A percentile compares a stretch with the other conserved stretches of the same genome.
phyloP scores from a whole-genome alignment of 1,139 yeast species.

The Zygoascus meyerae region DNA sequence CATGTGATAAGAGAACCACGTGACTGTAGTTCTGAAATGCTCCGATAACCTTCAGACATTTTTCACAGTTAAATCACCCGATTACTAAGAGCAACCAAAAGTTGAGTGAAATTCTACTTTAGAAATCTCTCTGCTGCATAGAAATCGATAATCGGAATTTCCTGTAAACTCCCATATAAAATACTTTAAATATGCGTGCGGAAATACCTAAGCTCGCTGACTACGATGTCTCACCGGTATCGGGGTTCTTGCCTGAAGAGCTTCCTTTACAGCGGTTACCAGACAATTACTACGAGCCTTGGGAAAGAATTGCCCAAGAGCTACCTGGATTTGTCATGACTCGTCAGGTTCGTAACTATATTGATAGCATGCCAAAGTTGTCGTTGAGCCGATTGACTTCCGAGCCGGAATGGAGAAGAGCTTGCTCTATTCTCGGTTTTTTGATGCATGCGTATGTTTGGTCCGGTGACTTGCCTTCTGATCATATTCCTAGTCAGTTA shows the following conservation, averaged over 20 bases:
- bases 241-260: slow-evolving; percentile 74
- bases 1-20: too few species aligned
- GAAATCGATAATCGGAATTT: too few species aligned
- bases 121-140: too few species aligned
- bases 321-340: slow-evolving; percentile 72
- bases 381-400: slow-evolving; percentile 40
- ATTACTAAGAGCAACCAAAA: too few species aligned
- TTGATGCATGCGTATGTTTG: slow-evolving; percentile 86
- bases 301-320: slow-evolving; percentile 66
- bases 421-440: slow-evolving; percentile 72
- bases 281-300: slow-evolving; percentile 57
- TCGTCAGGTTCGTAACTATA: slow-evolving; percentile 49
- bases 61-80: too few species aligned
- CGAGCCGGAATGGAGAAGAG: slow-evolving; percentile 61
- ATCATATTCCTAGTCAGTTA: slow-evolving; percentile 58
- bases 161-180: too few species aligned
- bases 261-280: slow-evolving; percentile 60
- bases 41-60: too few species aligned
- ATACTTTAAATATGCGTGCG: slow-evolving; percentile 17
- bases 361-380: slow-evolving; percentile 57
- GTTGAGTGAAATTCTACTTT: too few species aligned
- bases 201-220: slow-evolving; percentile 48
- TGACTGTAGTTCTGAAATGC: too few species aligned
- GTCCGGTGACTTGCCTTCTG: slow-evolving; percentile 60
- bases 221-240: slow-evolving; percentile 60